A percentile compares a stretch with the other conserved stretches of the same genome.
These are phyloP conservation scores for Suhomyces terraborum DNA, from an alignment of 1,139 yeast genomes.

Conservation along the genomic window DNA sequence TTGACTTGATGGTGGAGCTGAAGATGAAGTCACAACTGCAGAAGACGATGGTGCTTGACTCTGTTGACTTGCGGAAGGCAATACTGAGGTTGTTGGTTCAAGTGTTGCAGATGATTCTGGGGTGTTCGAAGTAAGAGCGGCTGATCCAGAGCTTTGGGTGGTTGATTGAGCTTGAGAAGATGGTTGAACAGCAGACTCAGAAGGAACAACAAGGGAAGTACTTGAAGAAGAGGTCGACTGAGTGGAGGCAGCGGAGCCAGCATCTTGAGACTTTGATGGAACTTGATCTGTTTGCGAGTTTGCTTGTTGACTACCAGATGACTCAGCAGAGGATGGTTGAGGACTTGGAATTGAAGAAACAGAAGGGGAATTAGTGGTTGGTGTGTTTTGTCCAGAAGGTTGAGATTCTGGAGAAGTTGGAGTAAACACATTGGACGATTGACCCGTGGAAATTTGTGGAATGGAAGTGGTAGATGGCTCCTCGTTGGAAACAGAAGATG, in stretches of 20 bases:
- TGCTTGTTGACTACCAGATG: background rate
- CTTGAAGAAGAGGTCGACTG: background rate
- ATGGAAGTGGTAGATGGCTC: slow-evolving; percentile 11
- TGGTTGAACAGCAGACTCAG: slow-evolving; percentile 8
- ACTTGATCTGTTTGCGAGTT: background rate
- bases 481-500: slow-evolving; percentile 8
- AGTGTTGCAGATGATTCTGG: slow-evolving; percentile 1
- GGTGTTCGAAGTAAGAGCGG: background rate
- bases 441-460: slow-evolving; percentile 1
- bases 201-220: slow-evolving; percentile 7
- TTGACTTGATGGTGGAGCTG: slow-evolving; percentile 6
- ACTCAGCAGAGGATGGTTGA: background rate
- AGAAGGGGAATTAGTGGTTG: background rate
- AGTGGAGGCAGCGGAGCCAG: slow-evolving; percentile 11
- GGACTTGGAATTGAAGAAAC: background rate
- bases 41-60: slow-evolving; percentile 3
- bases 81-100: slow-evolving; percentile 6
- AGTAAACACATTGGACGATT: background rate
- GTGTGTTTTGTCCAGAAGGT: background rate
- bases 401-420: background rate
- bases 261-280: slow-evolving; percentile 5
- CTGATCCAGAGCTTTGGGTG: too few species aligned
- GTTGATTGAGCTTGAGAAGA: slow-evolving; percentile 1
- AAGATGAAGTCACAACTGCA: slow-evolving; percentile 2
- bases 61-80: slow-evolving; percentile 4